Evolutionary conservation across 371 early-diverging fungal species (phyloP), one percentile per base, ranked within the genome.

Genomic region (Circinella umbellata): DNA sequence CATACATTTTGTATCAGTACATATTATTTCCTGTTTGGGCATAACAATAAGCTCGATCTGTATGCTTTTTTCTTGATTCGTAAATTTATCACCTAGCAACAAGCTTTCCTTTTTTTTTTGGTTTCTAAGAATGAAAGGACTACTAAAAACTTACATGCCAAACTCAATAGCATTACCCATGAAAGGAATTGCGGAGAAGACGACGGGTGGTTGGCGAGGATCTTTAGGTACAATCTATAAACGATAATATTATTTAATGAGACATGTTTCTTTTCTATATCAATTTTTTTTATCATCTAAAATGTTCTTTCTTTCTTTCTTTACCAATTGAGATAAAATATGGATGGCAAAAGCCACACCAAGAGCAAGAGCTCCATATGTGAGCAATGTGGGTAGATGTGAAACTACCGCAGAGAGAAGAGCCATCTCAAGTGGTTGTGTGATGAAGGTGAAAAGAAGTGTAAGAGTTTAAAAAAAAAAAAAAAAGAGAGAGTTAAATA

Each of bases 141-240:
- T 53, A 5, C 20, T 27, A 46, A 37, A 3, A 46, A 76, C 85
- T 78, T 80, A 82, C 82, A 94, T 85, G 70, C 98, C 97, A 85
- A 95, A 96, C 49, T 86, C 76, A 63, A 97, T 75, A 71, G 95
- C 94, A 57, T 93, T 92, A 42, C 99, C 98, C 74, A 98, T 83
- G 73, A 96, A 91, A 37, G 99, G 98, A 65, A 98, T 81, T 80
- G 88, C 88, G 80, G 95, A 93, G 62, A 92, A 92, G 8, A 97
- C 93, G 63, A 86, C 76, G 17, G 98, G 97, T 55, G 97, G 96
- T 55, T 88, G 86, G 20, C 89, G 88, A 51, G 91, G 85, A 71
- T 91, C 83, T 55, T 78, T 79, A 38, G 79, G 80, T 55, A 81
- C 72, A 60, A 84, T 74, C 86, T 90, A 66, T 15, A 14, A 17